Evolutionary conservation across 2,329 filamentous ascomycete species (phyloP), one percentile per base, ranked within the genome.

Genomic region (Pestalotiopsis sp.): DNA sequence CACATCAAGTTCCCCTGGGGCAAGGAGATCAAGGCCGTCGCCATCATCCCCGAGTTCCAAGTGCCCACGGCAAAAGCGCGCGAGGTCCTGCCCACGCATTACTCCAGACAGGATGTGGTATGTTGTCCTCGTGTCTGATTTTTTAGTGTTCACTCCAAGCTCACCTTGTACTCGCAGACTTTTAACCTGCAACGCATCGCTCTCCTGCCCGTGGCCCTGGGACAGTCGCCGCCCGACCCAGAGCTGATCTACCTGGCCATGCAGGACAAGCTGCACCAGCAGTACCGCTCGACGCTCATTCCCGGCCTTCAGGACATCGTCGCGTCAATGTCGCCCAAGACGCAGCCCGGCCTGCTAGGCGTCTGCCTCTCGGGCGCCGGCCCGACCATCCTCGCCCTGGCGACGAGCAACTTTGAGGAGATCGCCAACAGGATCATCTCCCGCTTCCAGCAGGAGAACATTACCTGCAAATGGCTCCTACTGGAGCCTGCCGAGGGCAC

Each of bases 261-360:
- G 96, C 96, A 98, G 83, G 96, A 99, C 84, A 97, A 95, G 82
- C 90, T 99, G 70, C 96, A 99, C 83, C 96, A 99, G 82, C 96
- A 94, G 58, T 98, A 99, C 84, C 92, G 96, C 67, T 92, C 96
- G 82, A 92, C 89, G 2, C 88, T 99, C 71, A 97, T 99, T 74
- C 96, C 96, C 1, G 96, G 95, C 0, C 87, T 99, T 68, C 92
- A 93, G 17, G 92, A 97, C 78, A 95, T 99, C 67, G 90, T 99
- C 66, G 90, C 94, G 79, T 95, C 92, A 70, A 95, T 98, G 85
- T 97, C 93, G 12, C 96, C 95, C 36, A 88, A 89, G 77, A 92
- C 92, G 4, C 94, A 98, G 78, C 91, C 93, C 1, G 96, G 96
- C 5, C 89, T 99, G 67, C 87, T 98, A 67, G 96, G 96, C 56